Conservation (phyloP, 108 stramenopile genomes). For the Cylindrotheca fusiformis region DNA sequence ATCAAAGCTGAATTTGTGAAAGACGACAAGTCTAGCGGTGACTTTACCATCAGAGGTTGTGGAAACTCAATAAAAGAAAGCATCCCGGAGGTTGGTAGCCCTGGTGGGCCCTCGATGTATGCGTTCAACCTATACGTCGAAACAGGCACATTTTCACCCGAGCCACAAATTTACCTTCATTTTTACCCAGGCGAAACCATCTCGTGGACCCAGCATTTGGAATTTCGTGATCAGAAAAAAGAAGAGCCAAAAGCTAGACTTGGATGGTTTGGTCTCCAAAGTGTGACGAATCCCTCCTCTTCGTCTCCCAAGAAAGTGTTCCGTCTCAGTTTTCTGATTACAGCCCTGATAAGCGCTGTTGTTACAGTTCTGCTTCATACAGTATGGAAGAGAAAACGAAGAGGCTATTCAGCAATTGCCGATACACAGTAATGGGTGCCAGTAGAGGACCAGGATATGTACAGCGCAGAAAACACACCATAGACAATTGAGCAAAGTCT, state of each 20-base stretch:
- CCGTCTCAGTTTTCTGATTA: not conserved
- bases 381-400: not conserved
- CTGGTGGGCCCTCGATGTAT: slow-evolving; percentile 56
- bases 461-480: no score
- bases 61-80: slow-evolving; percentile 50
- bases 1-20: slow-evolving; percentile 78
- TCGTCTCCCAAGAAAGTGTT: not conserved
- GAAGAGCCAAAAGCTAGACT: not conserved
- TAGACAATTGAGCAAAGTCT: no score
- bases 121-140: slow-evolving; percentile 79
- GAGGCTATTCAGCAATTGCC: no score
- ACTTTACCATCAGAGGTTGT: slow-evolving; percentile 60
- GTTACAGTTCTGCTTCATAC: not conserved
- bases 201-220: slow-evolving; percentile 72
- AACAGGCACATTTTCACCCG: slow-evolving; percentile 71
- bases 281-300: not conserved
- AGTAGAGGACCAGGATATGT: no score
- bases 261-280: not conserved
- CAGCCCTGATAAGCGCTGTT: not conserved
- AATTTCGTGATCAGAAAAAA: slow-evolving; percentile 12
- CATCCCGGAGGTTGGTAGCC: slow-evolving; percentile 57
- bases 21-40: slow-evolving; percentile 52
- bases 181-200: slow-evolving; percentile 58
- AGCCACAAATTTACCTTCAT: slow-evolving; percentile 68
- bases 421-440: no score